phyloP scores from a whole-genome alignment of 2,329 filamentous ascomycete species.

The Colletotrichum agaves region DNA sequence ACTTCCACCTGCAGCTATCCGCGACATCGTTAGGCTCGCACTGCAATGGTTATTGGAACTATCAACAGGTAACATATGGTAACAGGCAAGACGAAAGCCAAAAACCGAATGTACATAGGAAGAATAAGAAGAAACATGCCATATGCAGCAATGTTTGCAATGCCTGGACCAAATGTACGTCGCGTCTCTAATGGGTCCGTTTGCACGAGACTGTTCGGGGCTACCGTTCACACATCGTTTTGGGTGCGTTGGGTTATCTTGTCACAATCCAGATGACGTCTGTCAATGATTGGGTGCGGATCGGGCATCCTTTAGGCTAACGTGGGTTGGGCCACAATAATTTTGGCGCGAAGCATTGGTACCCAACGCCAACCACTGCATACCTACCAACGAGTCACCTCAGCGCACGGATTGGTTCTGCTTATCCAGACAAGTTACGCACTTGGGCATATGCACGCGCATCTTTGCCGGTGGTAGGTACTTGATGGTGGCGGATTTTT shows the following conservation, averaged over 20 bases:
- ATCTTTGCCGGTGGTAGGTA: not conserved
- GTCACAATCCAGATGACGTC: slow-evolving; percentile 23
- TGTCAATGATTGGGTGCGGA: slow-evolving; percentile 31
- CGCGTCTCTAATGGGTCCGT: not conserved
- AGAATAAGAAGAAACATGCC: not conserved
- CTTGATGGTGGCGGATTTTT: too few species aligned
- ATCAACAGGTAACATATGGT: not conserved
- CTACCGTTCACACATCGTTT: slow-evolving; percentile 15
- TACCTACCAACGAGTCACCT: slow-evolving; percentile 1
- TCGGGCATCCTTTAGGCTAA: slow-evolving; percentile 33
- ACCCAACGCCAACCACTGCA: slow-evolving; percentile 46
- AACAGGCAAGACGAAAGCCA: not conserved
- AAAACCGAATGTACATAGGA: not conserved
- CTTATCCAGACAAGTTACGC: not conserved
- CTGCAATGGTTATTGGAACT: slow-evolving; percentile 5
- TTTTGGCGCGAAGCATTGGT: slow-evolving; percentile 50
- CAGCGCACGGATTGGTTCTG: slow-evolving; percentile 1
- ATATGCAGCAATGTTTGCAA: not conserved
- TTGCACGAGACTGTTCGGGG: not conserved
- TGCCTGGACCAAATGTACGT: not conserved
- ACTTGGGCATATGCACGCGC: not conserved
- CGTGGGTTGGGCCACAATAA: slow-evolving; percentile 50
- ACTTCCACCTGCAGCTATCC: slow-evolving; percentile 20
- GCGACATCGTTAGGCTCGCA: slow-evolving; percentile 4
- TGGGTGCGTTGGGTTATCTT: slow-evolving; percentile 18